Percentiles rank a stretch among this genome's conserved stretches.
Conservation (phyloP, 306 rosid genomes). For the Myrica gale region DNA sequence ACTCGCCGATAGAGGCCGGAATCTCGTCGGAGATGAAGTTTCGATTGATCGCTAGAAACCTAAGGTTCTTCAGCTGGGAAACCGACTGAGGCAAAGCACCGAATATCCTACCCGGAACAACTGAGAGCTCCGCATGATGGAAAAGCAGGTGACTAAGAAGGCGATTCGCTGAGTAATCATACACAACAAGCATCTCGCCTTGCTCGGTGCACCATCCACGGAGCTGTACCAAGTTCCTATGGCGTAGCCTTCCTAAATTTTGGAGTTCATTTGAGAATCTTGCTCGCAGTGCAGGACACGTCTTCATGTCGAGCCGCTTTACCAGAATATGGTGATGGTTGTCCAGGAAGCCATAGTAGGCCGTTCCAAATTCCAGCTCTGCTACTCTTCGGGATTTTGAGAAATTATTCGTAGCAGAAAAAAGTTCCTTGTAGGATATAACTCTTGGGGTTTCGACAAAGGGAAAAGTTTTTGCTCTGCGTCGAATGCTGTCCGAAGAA, state of each 20-base stretch:
- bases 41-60: too few species aligned
- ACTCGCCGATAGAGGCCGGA: too few species aligned
- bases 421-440: conserved; percentile 73
- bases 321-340: conserved; percentile 59
- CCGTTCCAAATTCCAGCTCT: conserved; percentile 92
- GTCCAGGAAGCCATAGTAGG: conserved; percentile 81
- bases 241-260: conserved; percentile 78
- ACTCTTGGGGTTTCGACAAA: conserved; percentile 79
- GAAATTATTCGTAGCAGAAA: conserved; percentile 66
- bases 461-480: conserved; percentile 36
- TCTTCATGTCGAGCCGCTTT: conserved; percentile 93
- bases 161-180: conserved; percentile 80
- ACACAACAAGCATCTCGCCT: conserved; percentile 97
- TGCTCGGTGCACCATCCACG: conserved; percentile 99
- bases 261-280: conserved; percentile 75
- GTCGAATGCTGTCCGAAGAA: conserved; percentile 35
- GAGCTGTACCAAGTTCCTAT: conserved; percentile 81
- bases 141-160: conserved; percentile 68
- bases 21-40: too few species aligned
- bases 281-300: conserved; percentile 81
- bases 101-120: too few species aligned
- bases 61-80: too few species aligned
- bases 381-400: conserved; percentile 79
- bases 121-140: too few species aligned
- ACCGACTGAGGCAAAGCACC: too few species aligned